Base-by-base conservation (phyloP, 306 rosid genomes). In the Prunus mongolica region DNA sequence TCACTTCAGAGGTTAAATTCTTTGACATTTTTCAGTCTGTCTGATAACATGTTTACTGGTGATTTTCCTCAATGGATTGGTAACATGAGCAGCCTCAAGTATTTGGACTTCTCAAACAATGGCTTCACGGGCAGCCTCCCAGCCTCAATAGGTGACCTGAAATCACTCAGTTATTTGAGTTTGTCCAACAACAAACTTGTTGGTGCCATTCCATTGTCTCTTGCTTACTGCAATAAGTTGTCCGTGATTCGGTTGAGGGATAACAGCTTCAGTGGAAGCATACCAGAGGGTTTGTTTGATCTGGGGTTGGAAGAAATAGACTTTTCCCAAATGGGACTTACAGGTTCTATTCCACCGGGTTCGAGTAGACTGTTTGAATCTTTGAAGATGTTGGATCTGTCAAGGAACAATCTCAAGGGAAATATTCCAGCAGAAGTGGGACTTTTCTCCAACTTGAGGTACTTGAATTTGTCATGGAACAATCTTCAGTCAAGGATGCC, bases 381-480 rank as follows among this genome's bases (percentile, higher is more conserved):
- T 68, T 89, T 93, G 6, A 76, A 45, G 12, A 71, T 9, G 1
- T 81, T 89, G 89, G 96, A 93, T 80, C 82, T 93, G 65, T 91
- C 98, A 24, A 86, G 76, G 62, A 93, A 93, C 80, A 85, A 79
- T 63, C 82, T 93, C 11, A 75, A 79, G 18, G 97, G 98, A 67
- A 84, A 69, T 18, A 82, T 91, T 67, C 96, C 96, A 52, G 87
- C 90, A 50, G 93, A 95, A 79, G 80, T 86, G 50, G 93, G 93
- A 0, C 85, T 86, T 72, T 86, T 85, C 76, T 89, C 86, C 52
- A 85, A 83, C 57, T 69, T 95, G 67, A 84, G 82, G 76, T 87
- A 89, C 74, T 79, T 90, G 87, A 95, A 95, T 78, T 76, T 95
- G 58, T 95, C 98, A 69, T 92, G 96, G 97, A 95, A 95, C 86